A percentile compares a stretch with the other conserved stretches of the same genome.
Evolutionary conservation across 257 asterid species (phyloP).

Genomic region (Petunia secreta): DNA sequence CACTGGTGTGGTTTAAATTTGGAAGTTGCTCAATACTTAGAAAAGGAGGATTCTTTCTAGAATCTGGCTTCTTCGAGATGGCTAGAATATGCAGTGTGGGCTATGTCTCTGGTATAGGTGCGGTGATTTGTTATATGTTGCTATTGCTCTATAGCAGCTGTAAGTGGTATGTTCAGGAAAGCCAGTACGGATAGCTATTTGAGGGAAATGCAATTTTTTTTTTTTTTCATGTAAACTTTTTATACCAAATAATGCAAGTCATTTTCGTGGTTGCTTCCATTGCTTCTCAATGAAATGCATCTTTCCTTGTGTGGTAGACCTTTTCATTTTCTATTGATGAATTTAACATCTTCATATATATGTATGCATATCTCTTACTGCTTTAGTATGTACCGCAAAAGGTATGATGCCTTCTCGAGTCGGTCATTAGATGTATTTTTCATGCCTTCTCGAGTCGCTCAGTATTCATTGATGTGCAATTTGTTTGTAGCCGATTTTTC

Average conservation of each 20-base stretch:
- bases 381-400: background rate
- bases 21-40: too few species aligned
- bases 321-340: slow-evolving; percentile 17
- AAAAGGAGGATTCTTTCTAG: too few species aligned
- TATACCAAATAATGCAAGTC: background rate
- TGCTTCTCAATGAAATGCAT: background rate
- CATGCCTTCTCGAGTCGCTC: background rate
- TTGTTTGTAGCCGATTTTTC: background rate
- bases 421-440: background rate
- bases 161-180: slow-evolving; percentile 8
- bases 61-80: too few species aligned
- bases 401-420: slow-evolving; percentile 10
- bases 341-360: background rate
- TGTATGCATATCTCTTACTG: background rate
- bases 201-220: background rate
- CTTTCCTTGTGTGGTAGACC: slow-evolving; percentile 5
- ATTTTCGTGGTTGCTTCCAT: background rate
- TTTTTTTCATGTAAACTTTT: background rate
- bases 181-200: slow-evolving; percentile 15
- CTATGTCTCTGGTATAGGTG: background rate
- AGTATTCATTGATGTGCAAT: background rate
- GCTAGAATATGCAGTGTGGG: too few species aligned
- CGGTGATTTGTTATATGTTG: background rate
- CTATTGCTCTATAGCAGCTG: slow-evolving; percentile 15
- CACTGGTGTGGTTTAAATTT: too few species aligned